Conservation (phyloP, 768 basidiomycete genomes). For the Tylopilus sp. region DNA sequence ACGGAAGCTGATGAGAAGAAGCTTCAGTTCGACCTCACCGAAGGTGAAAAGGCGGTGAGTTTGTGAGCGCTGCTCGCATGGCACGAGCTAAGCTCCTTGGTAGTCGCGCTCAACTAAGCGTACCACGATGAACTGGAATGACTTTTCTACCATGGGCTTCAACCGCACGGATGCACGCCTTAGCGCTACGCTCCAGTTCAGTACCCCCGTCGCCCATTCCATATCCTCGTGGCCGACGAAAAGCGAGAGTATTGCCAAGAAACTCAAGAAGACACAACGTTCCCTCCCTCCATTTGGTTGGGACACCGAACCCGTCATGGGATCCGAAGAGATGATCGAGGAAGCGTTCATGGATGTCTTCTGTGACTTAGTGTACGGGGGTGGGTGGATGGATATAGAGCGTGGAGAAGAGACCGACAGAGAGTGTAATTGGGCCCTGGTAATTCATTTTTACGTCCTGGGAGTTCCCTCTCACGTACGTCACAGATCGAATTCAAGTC, state of each 20-base stretch:
- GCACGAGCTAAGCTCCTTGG: conserved; percentile 5
- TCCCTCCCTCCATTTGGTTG: conserved; percentile 83
- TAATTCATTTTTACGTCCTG: conserved; percentile 36
- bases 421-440: conserved; percentile 92
- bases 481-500: conserved; percentile 84
- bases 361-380: conserved; percentile 76
- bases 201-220: conserved; percentile 48
- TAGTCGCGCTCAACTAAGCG: conserved; percentile 73
- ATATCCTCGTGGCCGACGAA: conserved; percentile 75
- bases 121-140: conserved; percentile 83
- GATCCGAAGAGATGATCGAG: conserved; percentile 79
- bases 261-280: conserved; percentile 76
- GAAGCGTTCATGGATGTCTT: conserved; percentile 88
- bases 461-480: conserved; percentile 1
- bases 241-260: conserved; percentile 66
- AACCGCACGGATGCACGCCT: conserved; percentile 73
- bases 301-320: conserved; percentile 84
- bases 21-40: conserved; percentile 90
- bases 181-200: conserved; percentile 79
- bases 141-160: conserved; percentile 85
- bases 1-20: conserved; percentile 56
- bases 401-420: conserved; percentile 67
- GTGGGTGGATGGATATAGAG: conserved; percentile 82
- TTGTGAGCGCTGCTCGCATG: neutral
- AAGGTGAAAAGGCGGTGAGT: conserved; percentile 69